phyloP scores from a whole-genome alignment of 345 rosid species.

The Pistacia vera region DNA sequence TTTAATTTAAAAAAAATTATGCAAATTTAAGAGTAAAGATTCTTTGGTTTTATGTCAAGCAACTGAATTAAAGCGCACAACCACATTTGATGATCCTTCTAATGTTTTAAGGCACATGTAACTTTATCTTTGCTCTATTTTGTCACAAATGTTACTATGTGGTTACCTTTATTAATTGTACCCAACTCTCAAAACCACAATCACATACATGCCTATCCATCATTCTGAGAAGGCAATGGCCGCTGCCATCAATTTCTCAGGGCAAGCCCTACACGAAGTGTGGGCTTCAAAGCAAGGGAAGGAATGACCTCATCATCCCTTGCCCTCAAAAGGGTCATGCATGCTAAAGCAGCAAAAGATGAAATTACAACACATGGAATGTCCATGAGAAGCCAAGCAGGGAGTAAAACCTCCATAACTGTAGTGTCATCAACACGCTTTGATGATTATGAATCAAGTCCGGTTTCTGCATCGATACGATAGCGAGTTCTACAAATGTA shows the following conservation, averaged over 20 bases:
- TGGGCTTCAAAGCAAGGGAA: constrained; percentile 14
- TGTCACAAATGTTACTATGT: constrained; percentile 4
- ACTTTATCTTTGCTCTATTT: constrained; percentile 36
- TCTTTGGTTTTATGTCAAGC: constrained; percentile 26
- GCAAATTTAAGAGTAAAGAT: constrained; percentile 1
- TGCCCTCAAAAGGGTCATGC: constrained; percentile 16
- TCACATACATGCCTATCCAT: constrained; percentile 1
- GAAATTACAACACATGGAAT: constrained; percentile 12
- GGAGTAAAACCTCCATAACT: neutral
- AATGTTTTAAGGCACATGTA: constrained; percentile 14
- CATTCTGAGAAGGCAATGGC: constrained; percentile 26
- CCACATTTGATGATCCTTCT: constrained; percentile 9
- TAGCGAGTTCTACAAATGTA: constrained; percentile 53
- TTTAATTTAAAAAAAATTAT: no score
- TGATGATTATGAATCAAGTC: constrained; percentile 1
- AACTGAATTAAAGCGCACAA: neutral
- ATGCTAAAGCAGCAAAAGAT: constrained; percentile 9
- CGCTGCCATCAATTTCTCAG: constrained; percentile 28
- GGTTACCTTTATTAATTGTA: neutral
- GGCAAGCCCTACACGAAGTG: constrained; percentile 23
- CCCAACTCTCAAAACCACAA: neutral
- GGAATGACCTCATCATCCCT: neutral
- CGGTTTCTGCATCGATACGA: constrained; percentile 42
- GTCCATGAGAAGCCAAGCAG: neutral
- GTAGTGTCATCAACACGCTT: constrained; percentile 25